Evolutionary conservation across 345 rosid species (phyloP).

Genomic region (Syzygium grande): DNA sequence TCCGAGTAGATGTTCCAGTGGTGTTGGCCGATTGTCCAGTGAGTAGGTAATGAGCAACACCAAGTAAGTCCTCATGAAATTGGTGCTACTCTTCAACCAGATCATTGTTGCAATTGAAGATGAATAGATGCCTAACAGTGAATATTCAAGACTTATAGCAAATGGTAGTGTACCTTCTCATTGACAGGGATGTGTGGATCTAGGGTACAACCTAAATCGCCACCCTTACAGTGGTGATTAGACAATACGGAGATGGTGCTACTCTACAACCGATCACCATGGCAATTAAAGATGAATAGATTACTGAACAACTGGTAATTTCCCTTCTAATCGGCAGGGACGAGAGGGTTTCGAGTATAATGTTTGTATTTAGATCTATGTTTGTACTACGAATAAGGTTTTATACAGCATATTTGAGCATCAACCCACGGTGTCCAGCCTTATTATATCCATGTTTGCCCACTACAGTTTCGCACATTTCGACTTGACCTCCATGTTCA

Average conservation of each 20-base stretch:
- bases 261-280: background rate
- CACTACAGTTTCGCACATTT: background rate
- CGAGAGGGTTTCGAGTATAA: background rate
- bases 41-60: background rate
- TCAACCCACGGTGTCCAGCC: background rate
- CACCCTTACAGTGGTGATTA: background rate
- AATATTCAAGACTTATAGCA: background rate
- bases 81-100: background rate
- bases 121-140: background rate
- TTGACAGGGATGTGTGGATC: background rate
- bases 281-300: background rate
- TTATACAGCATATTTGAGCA: background rate
- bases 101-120: background rate
- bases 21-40: background rate
- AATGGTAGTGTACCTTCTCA: background rate
- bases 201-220: background rate
- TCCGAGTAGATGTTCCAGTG: background rate
- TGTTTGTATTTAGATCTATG: background rate
- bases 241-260: background rate
- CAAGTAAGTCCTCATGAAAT: background rate
- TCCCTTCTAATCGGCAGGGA: background rate
- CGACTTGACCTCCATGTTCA: background rate
- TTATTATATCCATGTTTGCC: background rate
- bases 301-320: background rate
- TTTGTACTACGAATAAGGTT: background rate